These are phyloP conservation scores for Austroboletus novae-zelandiae DNA, from an alignment of 1,284 basidiomycete species.

Conservation along the genomic window DNA sequence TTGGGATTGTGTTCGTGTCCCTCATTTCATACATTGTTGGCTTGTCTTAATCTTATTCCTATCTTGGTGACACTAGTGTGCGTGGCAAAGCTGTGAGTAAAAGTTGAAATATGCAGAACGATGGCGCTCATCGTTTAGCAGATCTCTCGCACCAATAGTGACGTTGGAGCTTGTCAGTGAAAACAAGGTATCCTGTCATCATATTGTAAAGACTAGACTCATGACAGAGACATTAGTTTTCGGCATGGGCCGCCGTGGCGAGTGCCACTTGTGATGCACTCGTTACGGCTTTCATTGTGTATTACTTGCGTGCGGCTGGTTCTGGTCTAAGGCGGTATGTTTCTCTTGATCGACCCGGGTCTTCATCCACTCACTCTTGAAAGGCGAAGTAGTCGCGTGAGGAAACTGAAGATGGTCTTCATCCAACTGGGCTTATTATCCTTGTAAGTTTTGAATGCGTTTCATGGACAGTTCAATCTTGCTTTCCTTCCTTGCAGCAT, in stretches of 20 bases:
- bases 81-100: conserved; percentile 3
- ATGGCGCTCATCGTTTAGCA: not conserved
- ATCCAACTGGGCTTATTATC: not conserved
- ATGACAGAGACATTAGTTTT: not conserved
- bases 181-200: conserved; percentile 3
- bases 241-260: conserved; percentile 3
- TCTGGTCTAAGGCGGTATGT: conserved; percentile 15
- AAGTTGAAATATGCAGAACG: too few relatives aligned
- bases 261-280: conserved; percentile 21
- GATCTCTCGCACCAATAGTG: conserved; percentile 1
- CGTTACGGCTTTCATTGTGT: conserved; percentile 20
- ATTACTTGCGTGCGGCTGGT: conserved; percentile 17
- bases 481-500: not conserved
- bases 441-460: not conserved
- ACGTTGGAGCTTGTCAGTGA: conserved; percentile 3
- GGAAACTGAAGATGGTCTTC: not conserved
- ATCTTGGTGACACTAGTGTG: conserved; percentile 4
- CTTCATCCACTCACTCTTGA: not conserved
- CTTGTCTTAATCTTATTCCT: not conserved
- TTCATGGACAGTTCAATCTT: not conserved
- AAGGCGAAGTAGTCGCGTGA: not conserved
- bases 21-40: not conserved
- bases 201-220: not conserved
- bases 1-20: conserved; percentile 18
- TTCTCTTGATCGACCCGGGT: not conserved